Evolutionary conservation across 208 protist genomes (phyloP).

Genomic region (Trichomonas gallinae): DNA sequence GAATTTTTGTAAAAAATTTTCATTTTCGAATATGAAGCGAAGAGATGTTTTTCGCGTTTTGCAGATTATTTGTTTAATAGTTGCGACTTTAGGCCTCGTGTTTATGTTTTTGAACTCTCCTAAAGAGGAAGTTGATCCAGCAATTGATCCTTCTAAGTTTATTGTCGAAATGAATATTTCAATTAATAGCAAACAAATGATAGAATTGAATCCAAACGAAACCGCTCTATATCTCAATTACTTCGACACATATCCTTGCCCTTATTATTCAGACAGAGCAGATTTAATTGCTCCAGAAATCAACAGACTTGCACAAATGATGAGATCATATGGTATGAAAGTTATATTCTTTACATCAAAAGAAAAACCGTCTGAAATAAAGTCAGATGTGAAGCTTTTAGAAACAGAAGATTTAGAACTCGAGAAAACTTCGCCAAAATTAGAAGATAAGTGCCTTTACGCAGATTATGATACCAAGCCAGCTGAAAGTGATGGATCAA

Average conservation of each 20-base stretch:
- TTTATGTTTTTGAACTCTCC: background rate
- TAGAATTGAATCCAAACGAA: background rate
- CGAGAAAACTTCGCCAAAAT: background rate
- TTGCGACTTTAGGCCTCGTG: background rate
- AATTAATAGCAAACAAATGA: background rate
- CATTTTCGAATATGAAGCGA: no score
- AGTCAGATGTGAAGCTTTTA: background rate
- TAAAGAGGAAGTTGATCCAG: background rate
- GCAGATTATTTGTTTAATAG: background rate
- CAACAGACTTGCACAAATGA: background rate
- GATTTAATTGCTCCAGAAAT: slow-evolving; percentile 21
- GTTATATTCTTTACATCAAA: background rate
- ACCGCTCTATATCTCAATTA: background rate
- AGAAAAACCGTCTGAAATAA: background rate
- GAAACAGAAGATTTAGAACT: background rate
- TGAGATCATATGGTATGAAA: background rate
- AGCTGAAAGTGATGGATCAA: background rate
- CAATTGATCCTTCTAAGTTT: background rate
- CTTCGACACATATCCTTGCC: background rate
- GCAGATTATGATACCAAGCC: background rate
- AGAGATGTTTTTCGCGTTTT: background rate
- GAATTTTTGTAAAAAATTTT: no score
- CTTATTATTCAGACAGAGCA: background rate
- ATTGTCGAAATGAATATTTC: background rate
- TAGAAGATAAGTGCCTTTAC: slow-evolving; percentile 4